These are phyloP conservation scores for Hippophae rhamnoides DNA, from an alignment of 306 rosid species.

Conservation along the genomic window DNA sequence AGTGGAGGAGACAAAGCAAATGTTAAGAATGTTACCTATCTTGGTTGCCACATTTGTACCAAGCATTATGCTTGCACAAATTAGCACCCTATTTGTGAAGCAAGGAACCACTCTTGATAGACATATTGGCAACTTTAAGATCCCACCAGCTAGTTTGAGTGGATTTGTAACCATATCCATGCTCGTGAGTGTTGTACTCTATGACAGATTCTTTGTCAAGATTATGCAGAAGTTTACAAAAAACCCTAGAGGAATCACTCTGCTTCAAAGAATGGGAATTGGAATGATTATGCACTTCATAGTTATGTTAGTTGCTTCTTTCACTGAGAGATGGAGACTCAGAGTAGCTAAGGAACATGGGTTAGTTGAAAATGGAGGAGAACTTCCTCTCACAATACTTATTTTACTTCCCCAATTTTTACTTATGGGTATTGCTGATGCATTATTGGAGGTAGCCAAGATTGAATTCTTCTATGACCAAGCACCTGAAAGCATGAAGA, in stretches of 20 bases:
- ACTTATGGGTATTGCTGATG: slow-evolving; percentile 71
- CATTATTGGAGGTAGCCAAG: slow-evolving; percentile 69
- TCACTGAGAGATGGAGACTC: slow-evolving; percentile 58
- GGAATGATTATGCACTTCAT: slow-evolving; percentile 66
- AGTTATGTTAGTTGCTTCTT: slow-evolving; percentile 54
- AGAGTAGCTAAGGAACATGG: slow-evolving; percentile 39
- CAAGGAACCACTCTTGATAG: slow-evolving; percentile 86
- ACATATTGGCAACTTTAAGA: slow-evolving; percentile 47
- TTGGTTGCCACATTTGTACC: slow-evolving; percentile 62
- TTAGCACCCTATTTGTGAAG: slow-evolving; percentile 69
- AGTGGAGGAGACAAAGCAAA: slow-evolving; percentile 83
- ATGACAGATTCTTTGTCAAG: slow-evolving; percentile 66
- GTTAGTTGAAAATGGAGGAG: slow-evolving; percentile 26
- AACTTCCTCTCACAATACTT: slow-evolving; percentile 65
- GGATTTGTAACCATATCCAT: slow-evolving; percentile 67
- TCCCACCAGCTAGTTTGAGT: slow-evolving; percentile 74
- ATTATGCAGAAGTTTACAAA: slow-evolving; percentile 48
- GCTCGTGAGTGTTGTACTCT: slow-evolving; percentile 64
- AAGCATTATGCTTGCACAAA: slow-evolving; percentile 73
- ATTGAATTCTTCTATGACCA: slow-evolving; percentile 90
- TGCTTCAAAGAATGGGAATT: slow-evolving; percentile 75
- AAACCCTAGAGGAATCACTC: slow-evolving; percentile 76
- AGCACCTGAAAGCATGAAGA: slow-evolving; percentile 81
- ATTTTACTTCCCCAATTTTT: slow-evolving; percentile 75
- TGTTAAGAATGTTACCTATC: slow-evolving; percentile 57